Conservation (phyloP, 305 asterid species). For the Solanum aculeatissimum region DNA sequence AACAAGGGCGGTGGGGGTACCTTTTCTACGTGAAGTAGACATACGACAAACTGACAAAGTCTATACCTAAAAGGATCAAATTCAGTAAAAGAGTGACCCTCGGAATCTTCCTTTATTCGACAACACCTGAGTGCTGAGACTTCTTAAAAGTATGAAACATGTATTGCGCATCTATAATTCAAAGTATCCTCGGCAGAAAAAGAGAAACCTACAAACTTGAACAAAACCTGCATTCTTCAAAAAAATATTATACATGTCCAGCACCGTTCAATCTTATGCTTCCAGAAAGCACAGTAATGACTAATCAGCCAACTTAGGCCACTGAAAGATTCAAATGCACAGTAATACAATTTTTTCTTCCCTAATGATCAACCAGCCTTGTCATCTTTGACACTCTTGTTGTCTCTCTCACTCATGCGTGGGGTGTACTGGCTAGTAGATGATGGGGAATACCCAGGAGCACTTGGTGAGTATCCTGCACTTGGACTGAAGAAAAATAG, state of each 20-base stretch:
- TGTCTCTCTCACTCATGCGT: conserved; percentile 41
- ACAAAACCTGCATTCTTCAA: not conserved
- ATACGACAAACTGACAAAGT: too few relatives aligned
- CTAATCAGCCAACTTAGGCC: not conserved
- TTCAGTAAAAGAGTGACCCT: not conserved
- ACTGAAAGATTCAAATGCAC: not conserved
- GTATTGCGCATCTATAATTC: not conserved
- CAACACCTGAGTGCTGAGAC: not conserved
- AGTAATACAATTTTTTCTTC: not conserved
- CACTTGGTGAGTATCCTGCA: conserved; percentile 93
- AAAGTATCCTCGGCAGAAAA: not conserved
- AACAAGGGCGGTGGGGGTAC: too few relatives aligned
- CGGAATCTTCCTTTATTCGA: not conserved
- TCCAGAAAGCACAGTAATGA: not conserved
- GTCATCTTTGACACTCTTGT: conserved; percentile 51
- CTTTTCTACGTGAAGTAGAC: too few relatives aligned
- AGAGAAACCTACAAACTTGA: not conserved
- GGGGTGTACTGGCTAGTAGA: conserved; percentile 84
- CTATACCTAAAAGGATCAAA: not conserved
- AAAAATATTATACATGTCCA: not conserved
- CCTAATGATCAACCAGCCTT: conserved; percentile 10
- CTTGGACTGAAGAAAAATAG: conserved; percentile 50
- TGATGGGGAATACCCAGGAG: conserved; percentile 97
- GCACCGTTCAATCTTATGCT: not conserved
- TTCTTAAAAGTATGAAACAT: not conserved